Base-by-base conservation (phyloP, 2,329 filamentous ascomycete species). In the Keithomyces neogunnii region DNA sequence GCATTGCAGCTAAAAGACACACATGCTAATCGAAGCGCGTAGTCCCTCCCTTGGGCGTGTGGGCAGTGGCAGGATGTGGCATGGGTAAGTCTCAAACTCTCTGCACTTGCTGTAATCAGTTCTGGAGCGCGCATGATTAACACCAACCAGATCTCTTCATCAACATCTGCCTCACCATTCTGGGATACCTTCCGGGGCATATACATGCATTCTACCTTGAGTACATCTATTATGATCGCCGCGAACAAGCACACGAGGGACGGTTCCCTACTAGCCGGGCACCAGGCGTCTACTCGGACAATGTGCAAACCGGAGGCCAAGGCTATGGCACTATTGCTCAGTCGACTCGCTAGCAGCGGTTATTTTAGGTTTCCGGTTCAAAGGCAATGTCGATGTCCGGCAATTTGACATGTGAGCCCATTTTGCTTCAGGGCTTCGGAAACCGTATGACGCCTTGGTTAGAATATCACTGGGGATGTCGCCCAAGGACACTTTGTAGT, bases 151-250 rank as follows among this genome's bases (percentile, higher is more conserved):
- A 87, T 60, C 66, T 87, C 35, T 72, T 83, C 49, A 78, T 87
- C 68, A 88, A 87, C 64, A 77, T 87, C 59, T 75, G 78, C 57
- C 68, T 88, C 55, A 87, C 84, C 0, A 60, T 86, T 31, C 74
- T 86, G 28, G 83, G 83, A n/a, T 88, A 85, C 66, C 69, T 93
- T 48, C 88, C 88, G 0, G 89, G 88, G 6, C 84, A 89, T 58
- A 79, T 92, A 42, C 84, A 90, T 64, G 87, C 87, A 43, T 90
- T 91, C 67, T 93, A 91, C 65, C 59, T 89, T 55, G 82, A 90
- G 68, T 95, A 90, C 65, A 75, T 95, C 55, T 95, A 91, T 72
- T 92, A 85, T 67, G 81, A 88, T 61, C 85, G 85, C 39, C 78
- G 76, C 49, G 83, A 88, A 59, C 78, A 84, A 63, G 75, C 77